Evolutionary conservation across 768 basidiomycete species (phyloP).

Genomic region (Suillus bovinus): DNA sequence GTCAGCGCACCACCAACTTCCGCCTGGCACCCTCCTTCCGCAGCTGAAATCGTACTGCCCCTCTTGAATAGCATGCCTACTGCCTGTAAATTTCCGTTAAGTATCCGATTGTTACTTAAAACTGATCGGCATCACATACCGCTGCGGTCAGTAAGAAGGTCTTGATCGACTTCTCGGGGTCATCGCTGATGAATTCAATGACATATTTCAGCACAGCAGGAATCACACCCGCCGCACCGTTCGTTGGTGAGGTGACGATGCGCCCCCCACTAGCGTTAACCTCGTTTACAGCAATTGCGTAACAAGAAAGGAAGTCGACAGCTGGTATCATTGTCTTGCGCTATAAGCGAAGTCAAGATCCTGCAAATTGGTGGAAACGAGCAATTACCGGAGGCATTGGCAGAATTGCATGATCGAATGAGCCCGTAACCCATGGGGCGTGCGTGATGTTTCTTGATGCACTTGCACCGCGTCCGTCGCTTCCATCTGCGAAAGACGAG

Average conservation of each 20-base stretch:
- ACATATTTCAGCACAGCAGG: slow-evolving; percentile 92
- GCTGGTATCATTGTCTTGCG: slow-evolving; percentile 87
- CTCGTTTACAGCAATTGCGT: slow-evolving; percentile 94
- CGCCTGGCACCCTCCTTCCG: slow-evolving; percentile 94
- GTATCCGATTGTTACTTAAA: neutral
- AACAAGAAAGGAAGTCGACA: slow-evolving; percentile 91
- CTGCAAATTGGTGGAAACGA: slow-evolving; percentile 8
- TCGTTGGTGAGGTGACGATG: slow-evolving; percentile 94
- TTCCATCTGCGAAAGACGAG: slow-evolving; percentile 5
- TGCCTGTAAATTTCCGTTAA: slow-evolving; percentile 46
- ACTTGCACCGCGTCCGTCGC: slow-evolving; percentile 6
- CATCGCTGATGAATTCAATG: slow-evolving; percentile 89
- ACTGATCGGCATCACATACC: slow-evolving; percentile 55
- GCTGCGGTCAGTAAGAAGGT: slow-evolving; percentile 91
- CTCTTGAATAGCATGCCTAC: slow-evolving; percentile 96
- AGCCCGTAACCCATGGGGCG: slow-evolving; percentile 60
- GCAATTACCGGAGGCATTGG: slow-evolving; percentile 78
- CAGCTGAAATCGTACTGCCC: slow-evolving; percentile 95
- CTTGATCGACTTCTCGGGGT: slow-evolving; percentile 82
- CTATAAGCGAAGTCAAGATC: slow-evolving; percentile 36
- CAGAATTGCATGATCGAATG: slow-evolving; percentile 75
- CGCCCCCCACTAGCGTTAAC: slow-evolving; percentile 92
- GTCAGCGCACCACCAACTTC: slow-evolving; percentile 78
- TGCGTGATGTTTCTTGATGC: slow-evolving; percentile 18
- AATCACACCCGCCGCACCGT: slow-evolving; percentile 92